Base-by-base conservation (phyloP, 176 grass and related monocot genomes). In the Carex cristatella region DNA sequence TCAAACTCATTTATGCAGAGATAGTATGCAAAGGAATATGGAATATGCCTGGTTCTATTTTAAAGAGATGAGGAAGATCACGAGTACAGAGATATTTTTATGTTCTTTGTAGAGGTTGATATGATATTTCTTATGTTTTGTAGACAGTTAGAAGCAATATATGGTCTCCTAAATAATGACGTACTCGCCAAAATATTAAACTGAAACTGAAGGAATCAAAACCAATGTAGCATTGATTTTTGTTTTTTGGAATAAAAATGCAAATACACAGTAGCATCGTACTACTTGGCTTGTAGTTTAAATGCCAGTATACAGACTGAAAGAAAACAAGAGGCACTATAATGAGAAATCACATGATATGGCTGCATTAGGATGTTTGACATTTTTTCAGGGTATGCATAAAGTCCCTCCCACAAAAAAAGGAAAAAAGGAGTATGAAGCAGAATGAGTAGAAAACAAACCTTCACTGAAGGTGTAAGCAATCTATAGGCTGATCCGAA, bases 381-480 rank as follows among this genome's bases (percentile, higher is more conserved):
- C 32, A 81, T 81, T 61, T 15, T 81, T 37, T 10, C 5, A 54
- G 15, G 56, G 33, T 51, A 42, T 42, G 7, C 37, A 61, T 81
- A 14, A 35, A n/a, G 62, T n/a, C 32, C 33, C 78, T 42, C 35
- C 32, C 11, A 62, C 15, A 57, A 40, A 81, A 80, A 38, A 53
- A 27, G 37, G 2, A 57, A 79, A 40, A 79, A 53, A 53, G 16
- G 53, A 79, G 48, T 7, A 67, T 14, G 15, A 68, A 53, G 4
- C 44, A 75, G n/a, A 81, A 9, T 16, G 42, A 38, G 16, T 38
- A 30, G 15, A 62, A 83, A 49, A 65, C 57, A 9, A 79, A 98
- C 93, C 93, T 99, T 99, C 33, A 99, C 84, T 53, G 96, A 95
- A 6, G 96, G 93, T 5, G 96, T 99, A 80, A 99, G 96, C 80